A percentile compares a stretch with the other conserved stretches of the same genome.
phyloP scores from a whole-genome alignment of 2,329 filamentous ascomycete species.

The Fusarium keratoplasticum region DNA sequence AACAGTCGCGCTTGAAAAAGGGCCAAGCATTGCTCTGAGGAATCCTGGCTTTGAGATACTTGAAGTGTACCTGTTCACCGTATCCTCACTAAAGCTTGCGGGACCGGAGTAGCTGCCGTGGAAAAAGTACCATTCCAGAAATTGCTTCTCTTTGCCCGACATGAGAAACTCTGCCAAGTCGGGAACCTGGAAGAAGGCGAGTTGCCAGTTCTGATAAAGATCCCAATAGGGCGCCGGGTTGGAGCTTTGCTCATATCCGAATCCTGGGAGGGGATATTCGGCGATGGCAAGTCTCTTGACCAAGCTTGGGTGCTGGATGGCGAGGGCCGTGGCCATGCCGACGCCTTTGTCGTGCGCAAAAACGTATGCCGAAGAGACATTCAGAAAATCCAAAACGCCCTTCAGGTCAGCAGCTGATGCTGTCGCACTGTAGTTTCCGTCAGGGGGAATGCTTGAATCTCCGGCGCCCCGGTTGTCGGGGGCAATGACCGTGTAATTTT shows the following conservation, averaged over 20 bases:
- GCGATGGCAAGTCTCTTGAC: slow-evolving; percentile 51
- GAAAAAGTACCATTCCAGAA: slow-evolving; percentile 60
- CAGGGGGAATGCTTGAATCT: slow-evolving; percentile 52
- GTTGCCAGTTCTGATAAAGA: slow-evolving; percentile 55
- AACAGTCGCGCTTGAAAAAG: slow-evolving; percentile 49
- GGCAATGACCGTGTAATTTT: slow-evolving; percentile 57
- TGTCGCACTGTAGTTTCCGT: slow-evolving; percentile 54
- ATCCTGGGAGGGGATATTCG: slow-evolving; percentile 57
- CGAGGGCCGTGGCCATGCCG: slow-evolving; percentile 55
- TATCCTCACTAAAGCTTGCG: slow-evolving; percentile 52
- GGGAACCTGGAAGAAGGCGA: slow-evolving; percentile 59
- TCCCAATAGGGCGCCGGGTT: slow-evolving; percentile 50
- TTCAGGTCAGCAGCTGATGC: slow-evolving; percentile 54
- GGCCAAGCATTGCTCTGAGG: slow-evolving; percentile 53
- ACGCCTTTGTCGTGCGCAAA: slow-evolving; percentile 60
- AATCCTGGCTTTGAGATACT: slow-evolving; percentile 59
- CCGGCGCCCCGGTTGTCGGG: slow-evolving; percentile 56
- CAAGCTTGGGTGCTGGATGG: slow-evolving; percentile 49
- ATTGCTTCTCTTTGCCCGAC: slow-evolving; percentile 53
- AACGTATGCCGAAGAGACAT: slow-evolving; percentile 55
- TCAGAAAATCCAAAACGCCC: slow-evolving; percentile 56
- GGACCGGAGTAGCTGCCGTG: slow-evolving; percentile 56
- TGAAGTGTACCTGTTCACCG: slow-evolving; percentile 52
- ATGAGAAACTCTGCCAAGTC: slow-evolving; percentile 61
- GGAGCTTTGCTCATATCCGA: slow-evolving; percentile 51